A percentile compares a stretch with the other conserved stretches of the same genome.
phyloP scores from a whole-genome alignment of 2,329 filamentous ascomycete species.

The Iodosphaeria phyllophila region DNA sequence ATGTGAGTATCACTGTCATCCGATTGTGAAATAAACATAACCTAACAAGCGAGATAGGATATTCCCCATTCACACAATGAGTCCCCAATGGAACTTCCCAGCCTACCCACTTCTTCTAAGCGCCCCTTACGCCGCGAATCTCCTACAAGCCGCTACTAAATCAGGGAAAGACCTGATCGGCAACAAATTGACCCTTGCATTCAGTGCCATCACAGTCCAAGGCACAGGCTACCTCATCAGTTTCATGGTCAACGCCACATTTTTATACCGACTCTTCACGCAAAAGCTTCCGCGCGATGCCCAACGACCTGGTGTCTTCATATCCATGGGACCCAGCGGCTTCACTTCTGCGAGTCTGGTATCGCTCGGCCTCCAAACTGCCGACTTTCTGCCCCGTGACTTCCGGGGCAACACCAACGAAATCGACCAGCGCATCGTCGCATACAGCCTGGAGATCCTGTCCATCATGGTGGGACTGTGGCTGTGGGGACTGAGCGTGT shows the following conservation, averaged over 20 bases:
- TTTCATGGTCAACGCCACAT: conserved; percentile 70
- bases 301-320: conserved; percentile 66
- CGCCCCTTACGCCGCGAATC: conserved; percentile 49
- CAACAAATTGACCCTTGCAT: conserved; percentile 25
- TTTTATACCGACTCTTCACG: conserved; percentile 75
- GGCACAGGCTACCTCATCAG: conserved; percentile 36
- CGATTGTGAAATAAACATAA: conserved; percentile 8
- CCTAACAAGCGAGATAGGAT: conserved; percentile 14
- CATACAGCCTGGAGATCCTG: conserved; percentile 26
- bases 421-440: no score
- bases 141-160: conserved; percentile 22
- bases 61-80: conserved; percentile 63
- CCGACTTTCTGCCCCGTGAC: conserved; percentile 21
- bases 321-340: conserved; percentile 59
- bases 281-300: conserved; percentile 65
- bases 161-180: conserved; percentile 11
- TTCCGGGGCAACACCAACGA: conserved; percentile 23
- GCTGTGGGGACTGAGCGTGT: conserved; percentile 68
- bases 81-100: conserved; percentile 74
- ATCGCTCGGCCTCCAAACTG: conserved; percentile 23
- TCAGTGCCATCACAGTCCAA: conserved; percentile 30
- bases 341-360: conserved; percentile 31
- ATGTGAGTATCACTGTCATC: conserved; percentile 45
- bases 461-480: conserved; percentile 50
- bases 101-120: conserved; percentile 66